phyloP scores from a whole-genome alignment of 2,329 filamentous ascomycete species.

The Fusarium caatingaense region DNA sequence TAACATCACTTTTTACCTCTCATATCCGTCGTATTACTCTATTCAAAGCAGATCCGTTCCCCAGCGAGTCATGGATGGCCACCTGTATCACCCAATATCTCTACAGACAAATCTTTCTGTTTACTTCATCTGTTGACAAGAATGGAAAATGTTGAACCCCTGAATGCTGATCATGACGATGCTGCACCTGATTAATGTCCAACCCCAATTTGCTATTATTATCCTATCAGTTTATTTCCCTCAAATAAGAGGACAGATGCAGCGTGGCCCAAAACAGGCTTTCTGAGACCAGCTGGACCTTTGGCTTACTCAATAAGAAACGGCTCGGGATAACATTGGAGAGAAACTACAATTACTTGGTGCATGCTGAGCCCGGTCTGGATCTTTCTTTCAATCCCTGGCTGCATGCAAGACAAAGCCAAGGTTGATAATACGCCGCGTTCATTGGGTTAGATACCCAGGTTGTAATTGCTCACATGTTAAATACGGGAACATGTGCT shows the following conservation, averaged over 20 bases:
- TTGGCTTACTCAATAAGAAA: constrained; percentile 19
- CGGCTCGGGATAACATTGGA: background rate
- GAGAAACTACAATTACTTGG: background rate
- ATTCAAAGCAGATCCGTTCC: constrained; percentile 20
- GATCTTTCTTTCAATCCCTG: constrained; percentile 38
- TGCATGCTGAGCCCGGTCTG: constrained; percentile 26
- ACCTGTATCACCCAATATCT: constrained; percentile 1
- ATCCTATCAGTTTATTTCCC: background rate
- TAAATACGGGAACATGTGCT: constrained; percentile 17
- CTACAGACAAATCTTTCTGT: background rate
- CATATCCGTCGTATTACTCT: constrained; percentile 26
- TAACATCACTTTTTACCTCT: constrained; percentile 10
- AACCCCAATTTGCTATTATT: constrained; percentile 15
- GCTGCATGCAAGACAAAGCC: constrained; percentile 32
- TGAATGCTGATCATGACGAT: constrained; percentile 37
- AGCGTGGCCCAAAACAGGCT: constrained; percentile 35
- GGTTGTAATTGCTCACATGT: constrained; percentile 14
- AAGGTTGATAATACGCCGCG: constrained; percentile 16
- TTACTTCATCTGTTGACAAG: constrained; percentile 24
- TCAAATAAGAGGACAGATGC: constrained; percentile 9
- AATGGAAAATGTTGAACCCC: constrained; percentile 32
- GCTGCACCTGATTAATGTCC: constrained; percentile 21
- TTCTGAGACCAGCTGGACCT: constrained; percentile 18
- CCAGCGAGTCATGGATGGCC: constrained; percentile 23
- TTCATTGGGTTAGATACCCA: constrained; percentile 18